Evolutionary conservation across 768 basidiomycete species (phyloP).

Genomic region (Mycena rosella): DNA sequence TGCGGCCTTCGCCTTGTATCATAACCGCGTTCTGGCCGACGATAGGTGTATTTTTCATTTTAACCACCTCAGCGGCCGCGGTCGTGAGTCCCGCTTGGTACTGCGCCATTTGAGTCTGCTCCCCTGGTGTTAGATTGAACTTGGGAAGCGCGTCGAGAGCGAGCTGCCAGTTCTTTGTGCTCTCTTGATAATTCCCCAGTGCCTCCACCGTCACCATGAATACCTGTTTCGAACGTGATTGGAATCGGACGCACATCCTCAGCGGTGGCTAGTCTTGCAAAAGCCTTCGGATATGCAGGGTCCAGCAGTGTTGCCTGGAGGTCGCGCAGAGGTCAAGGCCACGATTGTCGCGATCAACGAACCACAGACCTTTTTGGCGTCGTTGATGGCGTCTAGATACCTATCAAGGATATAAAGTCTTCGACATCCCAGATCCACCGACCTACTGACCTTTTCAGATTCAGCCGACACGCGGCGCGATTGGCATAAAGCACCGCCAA

Average conservation of each 20-base stretch:
- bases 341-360: neutral
- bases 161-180: constrained; percentile 31
- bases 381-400: constrained; percentile 32
- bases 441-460: constrained; percentile 25
- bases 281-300: constrained; percentile 38
- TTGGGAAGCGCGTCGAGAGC: constrained; percentile 33
- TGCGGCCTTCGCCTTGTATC: constrained; percentile 7
- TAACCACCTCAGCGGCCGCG: constrained; percentile 8
- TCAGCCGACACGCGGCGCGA: constrained; percentile 30
- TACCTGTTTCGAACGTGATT: neutral
- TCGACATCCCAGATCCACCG: neutral
- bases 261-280: constrained; percentile 34
- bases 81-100: constrained; percentile 30
- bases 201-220: no score
- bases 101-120: constrained; percentile 30
- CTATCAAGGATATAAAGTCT: constrained; percentile 18
- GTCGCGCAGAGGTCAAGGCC: neutral
- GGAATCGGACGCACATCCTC: constrained; percentile 30
- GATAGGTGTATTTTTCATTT: neutral
- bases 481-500: constrained; percentile 33
- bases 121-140: constrained; percentile 15
- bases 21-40: neutral
- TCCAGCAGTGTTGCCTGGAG: constrained; percentile 41
- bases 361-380: constrained; percentile 36
- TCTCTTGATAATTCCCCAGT: constrained; percentile 3